Conservation (phyloP, 2,329 filamentous ascomycete genomes). For the Neurospora sp. region DNA sequence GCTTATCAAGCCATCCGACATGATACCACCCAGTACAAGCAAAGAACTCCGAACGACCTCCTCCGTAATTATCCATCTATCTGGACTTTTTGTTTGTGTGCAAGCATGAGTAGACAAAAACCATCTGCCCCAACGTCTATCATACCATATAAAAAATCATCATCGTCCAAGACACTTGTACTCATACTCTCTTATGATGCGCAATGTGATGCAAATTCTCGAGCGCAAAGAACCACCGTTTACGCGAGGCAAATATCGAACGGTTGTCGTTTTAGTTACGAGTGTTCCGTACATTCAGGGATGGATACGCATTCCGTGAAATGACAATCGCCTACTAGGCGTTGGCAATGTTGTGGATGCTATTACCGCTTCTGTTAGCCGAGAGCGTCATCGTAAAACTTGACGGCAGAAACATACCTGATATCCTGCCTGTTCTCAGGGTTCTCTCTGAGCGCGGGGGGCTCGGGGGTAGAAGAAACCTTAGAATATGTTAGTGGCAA, state of each 20-base stretch:
- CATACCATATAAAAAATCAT: not conserved
- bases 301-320: not conserved
- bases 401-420: conserved; percentile 18
- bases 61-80: not conserved
- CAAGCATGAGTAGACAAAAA: not conserved
- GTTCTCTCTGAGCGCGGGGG: conserved; percentile 8
- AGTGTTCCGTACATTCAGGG: not conserved
- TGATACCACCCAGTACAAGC: not conserved
- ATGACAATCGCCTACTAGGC: not conserved
- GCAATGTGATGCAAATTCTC: not conserved
- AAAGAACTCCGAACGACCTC: not conserved
- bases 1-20: not conserved
- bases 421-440: conserved; percentile 22
- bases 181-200: not conserved
- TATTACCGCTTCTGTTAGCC: not conserved
- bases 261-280: not conserved
- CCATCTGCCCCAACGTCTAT: not conserved
- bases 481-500: not conserved
- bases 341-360: not conserved
- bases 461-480: not conserved
- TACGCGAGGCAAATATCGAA: not conserved
- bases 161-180: not conserved
- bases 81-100: not conserved
- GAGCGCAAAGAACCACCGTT: not conserved
- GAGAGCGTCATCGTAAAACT: not conserved